phyloP scores from a whole-genome alignment of 768 basidiomycete species.

The Serpula lacrymans region DNA sequence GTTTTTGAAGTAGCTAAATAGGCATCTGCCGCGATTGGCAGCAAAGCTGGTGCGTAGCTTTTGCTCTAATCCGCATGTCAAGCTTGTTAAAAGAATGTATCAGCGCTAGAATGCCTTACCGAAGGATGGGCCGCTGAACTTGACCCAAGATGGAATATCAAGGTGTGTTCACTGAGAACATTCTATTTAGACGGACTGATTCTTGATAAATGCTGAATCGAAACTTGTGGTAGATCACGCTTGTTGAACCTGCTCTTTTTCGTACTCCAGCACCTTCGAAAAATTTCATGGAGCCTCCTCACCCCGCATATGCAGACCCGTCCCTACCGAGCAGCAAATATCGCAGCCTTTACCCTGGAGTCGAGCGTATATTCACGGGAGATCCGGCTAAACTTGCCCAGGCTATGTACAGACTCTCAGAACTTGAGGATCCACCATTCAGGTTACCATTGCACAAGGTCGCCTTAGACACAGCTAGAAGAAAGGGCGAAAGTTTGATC shows the following conservation, averaged over 20 bases:
- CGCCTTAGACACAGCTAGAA: constrained; percentile 16
- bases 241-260: constrained; percentile 21
- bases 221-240: constrained; percentile 12
- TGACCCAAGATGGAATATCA: constrained; percentile 35
- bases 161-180: constrained; percentile 22
- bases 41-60: constrained; percentile 16
- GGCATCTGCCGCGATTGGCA: constrained; percentile 9
- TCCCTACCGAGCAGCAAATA: constrained; percentile 22
- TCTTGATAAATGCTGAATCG: constrained; percentile 1
- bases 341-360: constrained; percentile 14
- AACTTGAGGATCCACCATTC: constrained; percentile 13
- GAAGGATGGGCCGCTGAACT: constrained; percentile 29
- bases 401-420: constrained; percentile 13
- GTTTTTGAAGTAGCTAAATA: not conserved
- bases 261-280: constrained; percentile 16
- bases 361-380: constrained; percentile 19
- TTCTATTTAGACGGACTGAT: not conserved
- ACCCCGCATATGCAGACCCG: constrained; percentile 17
- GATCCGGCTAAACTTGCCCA: constrained; percentile 22
- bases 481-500: constrained; percentile 16
- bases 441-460: constrained; percentile 21
- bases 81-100: not conserved
- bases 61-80: not conserved
- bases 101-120: constrained; percentile 31
- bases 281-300: constrained; percentile 9